Evolutionary conservation across 73 alveolate genomes (phyloP).

Genomic region (Stentor coeruleus): DNA sequence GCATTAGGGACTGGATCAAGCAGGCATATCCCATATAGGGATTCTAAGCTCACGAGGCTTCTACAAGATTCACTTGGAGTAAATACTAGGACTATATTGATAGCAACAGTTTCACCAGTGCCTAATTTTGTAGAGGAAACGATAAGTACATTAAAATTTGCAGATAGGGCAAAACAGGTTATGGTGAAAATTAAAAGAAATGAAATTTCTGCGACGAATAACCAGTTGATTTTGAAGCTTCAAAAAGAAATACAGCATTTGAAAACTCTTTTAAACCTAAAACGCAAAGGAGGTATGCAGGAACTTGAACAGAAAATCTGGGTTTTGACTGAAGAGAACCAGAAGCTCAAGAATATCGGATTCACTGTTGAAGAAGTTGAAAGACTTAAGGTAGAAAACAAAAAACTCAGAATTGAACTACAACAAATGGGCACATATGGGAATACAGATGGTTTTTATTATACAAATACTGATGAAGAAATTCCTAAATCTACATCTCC

Average conservation of each 20-base stretch:
- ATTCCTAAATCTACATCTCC: too few species aligned
- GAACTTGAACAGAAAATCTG: conserved; percentile 53
- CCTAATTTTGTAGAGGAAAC: conserved; percentile 56
- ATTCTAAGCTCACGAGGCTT: conserved; percentile 82
- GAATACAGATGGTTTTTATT: not conserved
- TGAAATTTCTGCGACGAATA: conserved; percentile 75
- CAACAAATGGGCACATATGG: conserved; percentile 12
- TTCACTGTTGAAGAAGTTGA: conserved; percentile 54
- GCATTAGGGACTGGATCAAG: conserved; percentile 34
- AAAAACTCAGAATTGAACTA: conserved; percentile 55
- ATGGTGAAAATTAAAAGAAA: conserved; percentile 66
- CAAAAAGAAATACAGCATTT: conserved; percentile 63
- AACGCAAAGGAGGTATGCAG: conserved; percentile 61
- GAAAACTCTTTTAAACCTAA: conserved; percentile 64
- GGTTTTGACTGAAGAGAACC: conserved; percentile 60
- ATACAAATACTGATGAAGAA: too few species aligned
- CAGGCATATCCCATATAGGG: conserved; percentile 76
- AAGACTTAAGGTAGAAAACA: conserved; percentile 64
- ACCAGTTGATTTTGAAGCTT: conserved; percentile 63
- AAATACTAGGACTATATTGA: conserved; percentile 54
- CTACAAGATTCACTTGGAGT: conserved; percentile 78
- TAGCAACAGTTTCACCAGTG: conserved; percentile 55
- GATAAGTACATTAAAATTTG: conserved; percentile 57
- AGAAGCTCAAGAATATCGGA: conserved; percentile 45
- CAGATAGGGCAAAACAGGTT: conserved; percentile 68